phyloP scores from a whole-genome alignment of 441 rosid genomes.

The Pelargonium fulgidum region DNA sequence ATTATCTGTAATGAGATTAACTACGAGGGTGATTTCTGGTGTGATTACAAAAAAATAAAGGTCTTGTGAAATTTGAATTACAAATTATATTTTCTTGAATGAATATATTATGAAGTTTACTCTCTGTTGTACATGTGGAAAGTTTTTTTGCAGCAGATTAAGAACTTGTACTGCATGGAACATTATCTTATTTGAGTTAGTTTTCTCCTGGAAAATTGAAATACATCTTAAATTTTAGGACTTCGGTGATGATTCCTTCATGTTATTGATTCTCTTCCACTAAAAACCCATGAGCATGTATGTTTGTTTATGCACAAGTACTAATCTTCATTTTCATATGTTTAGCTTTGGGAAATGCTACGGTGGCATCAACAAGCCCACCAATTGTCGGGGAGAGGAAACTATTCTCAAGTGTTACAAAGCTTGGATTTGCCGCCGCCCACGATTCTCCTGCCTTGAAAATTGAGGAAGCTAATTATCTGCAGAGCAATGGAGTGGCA shows the following conservation, averaged over 20 bases:
- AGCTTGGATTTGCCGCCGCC: slow-evolving; percentile 89
- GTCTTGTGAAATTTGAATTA: neutral
- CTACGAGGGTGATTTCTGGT: neutral
- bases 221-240: neutral
- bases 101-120: neutral
- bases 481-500: slow-evolving; percentile 27
- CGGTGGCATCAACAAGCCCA: slow-evolving; percentile 56
- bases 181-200: no score
- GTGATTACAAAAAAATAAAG: neutral
- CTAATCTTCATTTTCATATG: neutral
- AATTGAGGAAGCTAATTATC: slow-evolving; percentile 38
- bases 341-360: slow-evolving; percentile 62
- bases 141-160: no score
- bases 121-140: neutral
- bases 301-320: neutral
- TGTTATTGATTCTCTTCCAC: no score
- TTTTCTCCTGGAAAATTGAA: neutral
- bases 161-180: no score
- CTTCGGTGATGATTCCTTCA: no score
- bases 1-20: neutral
- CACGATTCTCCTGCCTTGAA: slow-evolving; percentile 76
- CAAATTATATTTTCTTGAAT: neutral
- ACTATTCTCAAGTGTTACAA: slow-evolving; percentile 75
- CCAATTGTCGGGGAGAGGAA: slow-evolving; percentile 56
- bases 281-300: neutral